These are phyloP conservation scores for Panaeolus papilionaceus DNA, from an alignment of 768 basidiomycete genomes.

Conservation along the genomic window DNA sequence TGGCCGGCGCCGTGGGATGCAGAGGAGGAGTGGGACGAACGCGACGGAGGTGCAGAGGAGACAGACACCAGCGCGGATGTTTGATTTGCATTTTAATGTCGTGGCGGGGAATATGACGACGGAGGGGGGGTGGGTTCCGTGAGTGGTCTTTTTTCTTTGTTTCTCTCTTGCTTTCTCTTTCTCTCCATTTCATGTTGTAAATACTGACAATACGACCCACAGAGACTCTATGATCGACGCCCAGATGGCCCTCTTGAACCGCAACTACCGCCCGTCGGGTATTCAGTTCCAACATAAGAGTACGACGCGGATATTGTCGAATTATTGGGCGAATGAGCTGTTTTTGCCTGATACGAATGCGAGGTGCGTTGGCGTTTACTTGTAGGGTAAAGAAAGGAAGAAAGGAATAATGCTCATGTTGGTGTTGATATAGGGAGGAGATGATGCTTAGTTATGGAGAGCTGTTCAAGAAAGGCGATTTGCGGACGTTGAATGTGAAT, in stretches of 20 bases:
- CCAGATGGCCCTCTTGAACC: constrained; percentile 42
- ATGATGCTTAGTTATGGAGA: not conserved
- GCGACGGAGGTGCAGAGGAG: not conserved
- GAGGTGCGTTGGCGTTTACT: not conserved
- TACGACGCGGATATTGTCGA: constrained; percentile 38
- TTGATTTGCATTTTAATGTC: constrained; percentile 25
- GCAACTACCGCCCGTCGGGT: constrained; percentile 35
- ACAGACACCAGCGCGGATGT: not conserved
- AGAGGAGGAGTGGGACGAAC: not conserved
- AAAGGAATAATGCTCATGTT: not conserved
- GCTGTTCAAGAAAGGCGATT: constrained; percentile 1
- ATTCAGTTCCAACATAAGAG: constrained; percentile 36
- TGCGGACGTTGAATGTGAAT: constrained; percentile 4
- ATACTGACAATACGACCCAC: not conserved
- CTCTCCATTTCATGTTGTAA: not conserved
- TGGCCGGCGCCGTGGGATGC: not conserved
- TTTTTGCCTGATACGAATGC: not conserved
- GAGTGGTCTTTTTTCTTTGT: constrained; percentile 8
- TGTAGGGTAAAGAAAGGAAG: too few relatives aligned
- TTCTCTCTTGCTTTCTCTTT: too few relatives aligned
- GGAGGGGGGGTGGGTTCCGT: constrained; percentile 30
- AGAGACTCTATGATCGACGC: constrained; percentile 28
- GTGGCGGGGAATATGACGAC: constrained; percentile 25
- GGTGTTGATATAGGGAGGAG: not conserved
- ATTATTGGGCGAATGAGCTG: constrained; percentile 25